Percentiles rank a stretch among this genome's conserved stretches.
phyloP scores from a whole-genome alignment of 2,329 filamentous ascomycete species.

The Penicillium sp. region DNA sequence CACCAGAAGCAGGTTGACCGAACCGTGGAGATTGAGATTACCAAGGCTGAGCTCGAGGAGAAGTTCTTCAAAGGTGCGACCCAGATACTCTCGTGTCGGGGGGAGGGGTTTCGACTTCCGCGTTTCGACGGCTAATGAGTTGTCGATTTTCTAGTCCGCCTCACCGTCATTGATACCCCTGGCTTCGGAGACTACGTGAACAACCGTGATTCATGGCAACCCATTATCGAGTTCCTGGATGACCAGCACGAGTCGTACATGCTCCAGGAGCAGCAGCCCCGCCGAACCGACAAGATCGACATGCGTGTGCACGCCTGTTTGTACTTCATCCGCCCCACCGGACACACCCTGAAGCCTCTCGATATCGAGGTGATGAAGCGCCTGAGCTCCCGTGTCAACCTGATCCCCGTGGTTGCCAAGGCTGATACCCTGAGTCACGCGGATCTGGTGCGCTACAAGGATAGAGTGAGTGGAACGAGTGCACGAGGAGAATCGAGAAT shows the following conservation, averaged over 20 bases:
- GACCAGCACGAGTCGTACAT: constrained; percentile 99
- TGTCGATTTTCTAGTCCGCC: constrained; percentile 65
- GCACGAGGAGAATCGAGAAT: not conserved
- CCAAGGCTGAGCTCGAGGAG: constrained; percentile 98
- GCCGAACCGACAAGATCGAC: constrained; percentile 97
- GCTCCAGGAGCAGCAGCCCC: constrained; percentile 99
- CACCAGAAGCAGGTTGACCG: constrained; percentile 99
- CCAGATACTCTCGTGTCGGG: not conserved
- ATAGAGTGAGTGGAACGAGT: constrained; percentile 64
- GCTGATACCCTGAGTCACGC: constrained; percentile 93
- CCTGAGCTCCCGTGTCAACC: constrained; percentile 93
- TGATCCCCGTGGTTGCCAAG: constrained; percentile 98
- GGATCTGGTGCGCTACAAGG: constrained; percentile 92
- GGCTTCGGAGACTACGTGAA: constrained; percentile 99
- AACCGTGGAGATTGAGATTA: constrained; percentile 99
- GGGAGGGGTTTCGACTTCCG: not conserved
- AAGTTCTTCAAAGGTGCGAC: constrained; percentile 98
- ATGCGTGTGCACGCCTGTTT: constrained; percentile 96
- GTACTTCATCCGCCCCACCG: constrained; percentile 98
- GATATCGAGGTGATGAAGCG: constrained; percentile 99
- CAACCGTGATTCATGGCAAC: constrained; percentile 99
- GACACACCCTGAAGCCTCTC: constrained; percentile 95
- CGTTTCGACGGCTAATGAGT: constrained; percentile 4
- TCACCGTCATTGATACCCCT: constrained; percentile 98
- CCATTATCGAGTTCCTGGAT: constrained; percentile 99